These are phyloP conservation scores for Candida taoyuanica DNA, from an alignment of 805 yeast species.

Conservation along the genomic window DNA sequence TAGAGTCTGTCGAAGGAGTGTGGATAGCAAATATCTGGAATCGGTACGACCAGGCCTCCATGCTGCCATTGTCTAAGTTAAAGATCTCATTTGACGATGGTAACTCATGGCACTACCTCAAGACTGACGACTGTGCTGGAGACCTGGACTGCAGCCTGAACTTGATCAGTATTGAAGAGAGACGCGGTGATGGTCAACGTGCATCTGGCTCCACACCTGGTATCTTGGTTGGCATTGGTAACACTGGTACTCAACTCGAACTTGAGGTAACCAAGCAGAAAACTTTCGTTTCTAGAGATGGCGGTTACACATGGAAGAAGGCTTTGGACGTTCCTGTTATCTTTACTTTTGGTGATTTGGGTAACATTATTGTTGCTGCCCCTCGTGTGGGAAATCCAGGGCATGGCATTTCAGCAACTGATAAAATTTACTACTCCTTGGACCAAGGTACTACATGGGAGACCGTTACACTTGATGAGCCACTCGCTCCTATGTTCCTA, in stretches of 20 bases:
- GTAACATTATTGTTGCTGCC: constrained; percentile 64
- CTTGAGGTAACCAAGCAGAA: constrained; percentile 23
- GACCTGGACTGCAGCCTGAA: constrained; percentile 31
- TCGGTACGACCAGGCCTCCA: constrained; percentile 17
- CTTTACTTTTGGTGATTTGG: constrained; percentile 71
- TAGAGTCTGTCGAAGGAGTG: constrained; percentile 58
- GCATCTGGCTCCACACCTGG: constrained; percentile 40
- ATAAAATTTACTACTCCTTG: constrained; percentile 48
- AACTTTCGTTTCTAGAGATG: constrained; percentile 71
- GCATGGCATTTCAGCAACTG: constrained; percentile 23
- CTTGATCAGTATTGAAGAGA: constrained; percentile 31
- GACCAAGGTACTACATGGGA: constrained; percentile 74
- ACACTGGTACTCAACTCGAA: constrained; percentile 26
- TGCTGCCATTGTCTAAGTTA: constrained; percentile 23
- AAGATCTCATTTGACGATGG: constrained; percentile 40
- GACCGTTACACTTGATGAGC: constrained; percentile 40
- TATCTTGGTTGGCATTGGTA: constrained; percentile 39
- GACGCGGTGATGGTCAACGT: constrained; percentile 28
- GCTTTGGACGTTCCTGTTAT: constrained; percentile 48
- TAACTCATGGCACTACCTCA: constrained; percentile 30
- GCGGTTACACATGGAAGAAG: constrained; percentile 68
- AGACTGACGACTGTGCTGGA: constrained; percentile 27
- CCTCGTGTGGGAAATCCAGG: constrained; percentile 28
- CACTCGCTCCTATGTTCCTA: constrained; percentile 39
- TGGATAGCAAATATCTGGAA: constrained; percentile 45